Base-by-base conservation (phyloP, 805 yeast species). In the Wickerhamomyces ciferrii region DNA sequence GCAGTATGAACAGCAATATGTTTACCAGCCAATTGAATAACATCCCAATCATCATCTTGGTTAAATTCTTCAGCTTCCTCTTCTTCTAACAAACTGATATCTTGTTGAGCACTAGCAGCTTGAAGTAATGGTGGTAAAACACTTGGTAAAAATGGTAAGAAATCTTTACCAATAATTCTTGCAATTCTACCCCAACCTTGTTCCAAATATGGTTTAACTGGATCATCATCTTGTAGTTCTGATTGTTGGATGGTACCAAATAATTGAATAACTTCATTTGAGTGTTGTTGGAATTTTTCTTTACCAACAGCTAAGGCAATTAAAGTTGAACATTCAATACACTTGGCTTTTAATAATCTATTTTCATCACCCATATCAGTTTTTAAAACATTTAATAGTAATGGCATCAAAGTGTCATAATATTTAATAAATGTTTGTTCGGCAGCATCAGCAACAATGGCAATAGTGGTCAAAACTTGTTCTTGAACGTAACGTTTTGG, bases 101-200 rank as follows among this genome's bases (percentile, higher is more conserved):
- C 97, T 58, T 92, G 97, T 19, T 89, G 78, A 13, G 94, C 91
- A 60, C 83, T 88, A 8, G 97, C 99, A 34, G 91, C 84, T 45
- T 74, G 77, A 46, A 94, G 66, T 47, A 94, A 71, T n/a, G 96
- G 91, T 24, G 98, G 97, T 61, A 94, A 75, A 32, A 94, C 97
- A 11, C 78, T 78, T 29, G 89, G 86, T 49, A 94, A 72, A 55
- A 79, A 84, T 14, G 96, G 96, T 49, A 88, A 67, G 62, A 94
- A 94, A 40, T 89, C 96, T 49, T 75, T 76, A 21, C 97, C 96
- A 36, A 92, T 72, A 43, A 92, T 79, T 54, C 85, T 78, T 62
- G 99, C 94, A 40, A 94, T 76, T 59, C 98, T 81, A 46, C 94
- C 89, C 99, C 99, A 94, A 40, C 96, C 97, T 62, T 88, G 96